Conservation (phyloP, 1,139 yeast genomes). For the Lodderomyces orthopsilosis region DNA sequence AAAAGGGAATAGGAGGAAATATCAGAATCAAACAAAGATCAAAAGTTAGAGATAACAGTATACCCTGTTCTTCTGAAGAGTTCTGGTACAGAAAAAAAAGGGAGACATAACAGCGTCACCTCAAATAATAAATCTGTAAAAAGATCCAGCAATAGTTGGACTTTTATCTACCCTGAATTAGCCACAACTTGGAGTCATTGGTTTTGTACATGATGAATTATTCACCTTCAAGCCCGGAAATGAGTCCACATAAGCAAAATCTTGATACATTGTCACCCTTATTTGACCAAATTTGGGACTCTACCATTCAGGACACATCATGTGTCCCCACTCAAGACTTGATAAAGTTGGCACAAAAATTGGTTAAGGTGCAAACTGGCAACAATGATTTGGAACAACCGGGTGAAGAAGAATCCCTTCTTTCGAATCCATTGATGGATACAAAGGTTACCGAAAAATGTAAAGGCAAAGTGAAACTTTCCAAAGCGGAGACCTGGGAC, state of each 20-base stretch:
- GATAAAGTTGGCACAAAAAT: neutral
- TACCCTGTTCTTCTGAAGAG: too few species aligned
- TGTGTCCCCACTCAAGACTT: neutral
- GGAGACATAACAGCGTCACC: neutral
- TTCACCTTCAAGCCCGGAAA: neutral
- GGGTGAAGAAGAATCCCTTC: neutral
- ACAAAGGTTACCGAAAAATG: slow-evolving; percentile 7
- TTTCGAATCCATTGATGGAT: slow-evolving; percentile 1
- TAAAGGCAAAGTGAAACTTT: slow-evolving; percentile 1
- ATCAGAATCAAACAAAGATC: neutral
- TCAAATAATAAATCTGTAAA: neutral
- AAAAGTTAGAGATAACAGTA: neutral
- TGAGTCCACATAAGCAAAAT: neutral
- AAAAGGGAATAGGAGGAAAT: neutral
- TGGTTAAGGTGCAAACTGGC: neutral
- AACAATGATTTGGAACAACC: neutral
- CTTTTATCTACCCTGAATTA: neutral
- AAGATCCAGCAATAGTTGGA: neutral
- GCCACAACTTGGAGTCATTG: neutral
- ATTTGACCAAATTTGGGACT: neutral
- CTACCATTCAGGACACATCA: neutral
- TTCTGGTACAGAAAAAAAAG: neutral
- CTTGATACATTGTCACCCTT: neutral
- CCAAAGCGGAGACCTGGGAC: slow-evolving; percentile 10
- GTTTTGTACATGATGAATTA: neutral